Evolutionary conservation across 176 grass and related monocot genomes (phyloP), one percentile per base, ranked within the genome.

Genomic region (Avena sativa): DNA sequence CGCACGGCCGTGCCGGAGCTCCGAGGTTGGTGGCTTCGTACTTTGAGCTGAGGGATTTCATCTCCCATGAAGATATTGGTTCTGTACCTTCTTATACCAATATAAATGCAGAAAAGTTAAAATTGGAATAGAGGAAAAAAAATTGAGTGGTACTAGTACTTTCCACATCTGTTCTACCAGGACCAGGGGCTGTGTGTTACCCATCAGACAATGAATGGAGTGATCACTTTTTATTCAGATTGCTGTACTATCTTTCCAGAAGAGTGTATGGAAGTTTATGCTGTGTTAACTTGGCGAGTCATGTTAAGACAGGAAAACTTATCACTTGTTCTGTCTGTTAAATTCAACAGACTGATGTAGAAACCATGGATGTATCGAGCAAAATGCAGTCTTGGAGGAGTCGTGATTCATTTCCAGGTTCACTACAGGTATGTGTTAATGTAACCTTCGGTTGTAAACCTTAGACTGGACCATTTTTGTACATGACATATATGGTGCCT

Each of bases 1-100:
- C 9, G 70, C 57, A 3, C 76, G 62, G 12, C 53, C 70, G 9
- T 63, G 9, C 82, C 62, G 63, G 21, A 53, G 52, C 82, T 81
- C 78, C 25, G 78, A 82, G 90, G 90, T 91, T 58, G 38, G 43
- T 63, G 6, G 9, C 12, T 53, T 70, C 71, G 30, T 63, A 44
- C 79, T 57, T 10, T 43, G 16, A 79, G 10, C 26, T 7, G 9
- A 8, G 44, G 44, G 17, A 28, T 58, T 75, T 49, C 8, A 40
- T 81, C 13, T 43, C 32, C 32, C 1, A 10, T 19, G 83, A 87
- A 74, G 21, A 0, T 51, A 56, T 62, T 16, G 12, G 40, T 43
- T 43, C 21, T 15, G 23, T 23, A 14, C 26, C 46, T 51, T 62
- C 6, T 23, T 68, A 23, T 79, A 36, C 53, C 14, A 11, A 40